A percentile compares a stretch with the other conserved stretches of the same genome.
These are phyloP conservation scores for Entelexis sorbosivorans DNA, from an alignment of 1,139 yeast species.

Conservation along the genomic window DNA sequence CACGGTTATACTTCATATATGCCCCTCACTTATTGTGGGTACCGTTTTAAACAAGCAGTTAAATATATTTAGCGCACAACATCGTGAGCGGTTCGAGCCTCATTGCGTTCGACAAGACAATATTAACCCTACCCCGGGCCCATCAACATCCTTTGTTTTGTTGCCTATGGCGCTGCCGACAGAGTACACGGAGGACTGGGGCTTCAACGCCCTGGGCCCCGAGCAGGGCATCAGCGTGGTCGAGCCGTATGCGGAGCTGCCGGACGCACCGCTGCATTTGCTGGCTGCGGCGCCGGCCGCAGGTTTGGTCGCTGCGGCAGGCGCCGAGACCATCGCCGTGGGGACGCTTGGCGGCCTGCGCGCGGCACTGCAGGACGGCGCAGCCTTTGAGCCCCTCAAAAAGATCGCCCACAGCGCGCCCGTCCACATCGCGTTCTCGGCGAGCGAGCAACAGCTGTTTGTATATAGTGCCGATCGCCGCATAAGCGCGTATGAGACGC, in stretches of 20 bases:
- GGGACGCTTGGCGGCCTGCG: constrained; percentile 13
- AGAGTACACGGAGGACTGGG: constrained; percentile 22
- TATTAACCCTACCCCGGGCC: constrained; percentile 3
- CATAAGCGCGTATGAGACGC: background rate
- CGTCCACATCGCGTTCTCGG: background rate
- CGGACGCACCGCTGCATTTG: constrained; percentile 8
- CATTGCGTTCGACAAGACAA: too few relatives aligned
- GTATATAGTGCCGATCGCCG: background rate
- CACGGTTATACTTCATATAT: too few relatives aligned
- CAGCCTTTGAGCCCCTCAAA: background rate
- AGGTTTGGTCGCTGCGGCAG: constrained; percentile 19
- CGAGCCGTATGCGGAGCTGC: constrained; percentile 6
- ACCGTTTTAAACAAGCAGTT: too few relatives aligned
- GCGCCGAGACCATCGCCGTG: constrained; percentile 13
- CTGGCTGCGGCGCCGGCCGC: constrained; percentile 7
- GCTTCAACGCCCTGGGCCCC: constrained; percentile 20
- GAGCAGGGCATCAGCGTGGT: constrained; percentile 16
- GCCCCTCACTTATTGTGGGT: too few relatives aligned
- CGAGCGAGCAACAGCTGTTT: constrained; percentile 4
- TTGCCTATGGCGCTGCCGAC: constrained; percentile 8
- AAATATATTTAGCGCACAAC: too few relatives aligned
- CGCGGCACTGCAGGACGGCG: background rate
- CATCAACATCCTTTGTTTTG: constrained; percentile 2
- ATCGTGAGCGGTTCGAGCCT: too few relatives aligned
- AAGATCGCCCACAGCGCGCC: background rate